These are phyloP conservation scores for Termitomyces sp. DNA, from an alignment of 768 basidiomycete genomes.

Conservation along the genomic window DNA sequence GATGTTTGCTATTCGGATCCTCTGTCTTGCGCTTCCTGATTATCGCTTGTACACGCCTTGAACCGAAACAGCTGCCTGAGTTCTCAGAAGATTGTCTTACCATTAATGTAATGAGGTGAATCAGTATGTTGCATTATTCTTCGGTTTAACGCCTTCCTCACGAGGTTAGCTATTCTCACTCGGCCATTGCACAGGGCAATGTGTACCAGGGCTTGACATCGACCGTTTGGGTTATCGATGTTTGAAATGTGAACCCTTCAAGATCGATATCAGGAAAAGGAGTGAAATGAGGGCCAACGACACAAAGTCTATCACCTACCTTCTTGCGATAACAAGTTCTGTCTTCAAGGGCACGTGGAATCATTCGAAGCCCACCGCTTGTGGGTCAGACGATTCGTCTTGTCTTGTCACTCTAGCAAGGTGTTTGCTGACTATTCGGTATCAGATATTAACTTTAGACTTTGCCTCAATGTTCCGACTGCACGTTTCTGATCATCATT, in stretches of 20 bases:
- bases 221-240: background rate
- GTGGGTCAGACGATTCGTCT: background rate
- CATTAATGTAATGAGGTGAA: too few relatives aligned
- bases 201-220: background rate
- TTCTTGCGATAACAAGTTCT: background rate
- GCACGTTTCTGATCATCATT: background rate
- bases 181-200: background rate
- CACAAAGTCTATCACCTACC: background rate
- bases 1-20: background rate
- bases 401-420: background rate
- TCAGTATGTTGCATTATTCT: background rate
- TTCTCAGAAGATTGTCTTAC: too few relatives aligned
- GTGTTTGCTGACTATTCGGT: background rate
- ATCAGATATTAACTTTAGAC: background rate
- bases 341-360: background rate
- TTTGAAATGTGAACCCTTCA: background rate
- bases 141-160: too few relatives aligned
- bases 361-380: too few relatives aligned
- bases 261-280: background rate
- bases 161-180: background rate
- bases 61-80: background rate
- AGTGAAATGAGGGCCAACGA: background rate
- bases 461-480: background rate
- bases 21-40: background rate
- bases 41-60: background rate